Base-by-base conservation (phyloP, 1,284 basidiomycete genomes). In the Moesziomyces antarcticus region DNA sequence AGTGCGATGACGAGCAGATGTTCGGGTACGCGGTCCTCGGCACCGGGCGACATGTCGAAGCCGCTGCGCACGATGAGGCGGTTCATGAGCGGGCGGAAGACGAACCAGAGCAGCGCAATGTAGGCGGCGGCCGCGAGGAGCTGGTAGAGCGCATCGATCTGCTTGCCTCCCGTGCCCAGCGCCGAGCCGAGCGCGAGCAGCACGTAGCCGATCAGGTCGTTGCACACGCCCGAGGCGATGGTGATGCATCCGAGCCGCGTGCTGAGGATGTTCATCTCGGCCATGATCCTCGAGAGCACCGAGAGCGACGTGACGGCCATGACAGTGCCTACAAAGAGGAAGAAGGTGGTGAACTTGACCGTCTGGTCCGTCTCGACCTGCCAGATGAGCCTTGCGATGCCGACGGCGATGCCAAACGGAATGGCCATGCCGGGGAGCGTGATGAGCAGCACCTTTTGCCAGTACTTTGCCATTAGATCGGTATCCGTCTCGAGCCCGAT, bases 401-500 rank as follows among this genome's bases (percentile, higher is more conserved):
- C 77, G n/a, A 68, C 68, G 5, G 76, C 61, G 25, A 79, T 62
- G n/a, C 58, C 77, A 40, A 79, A 79, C 1, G 77, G 77, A 46
- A 79, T 64, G 8, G 76, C 63, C 69, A 79, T 73, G 41, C 76
- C 76, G 1, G 77, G 77, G 21, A 79, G 33, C 3, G 73, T 73
- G 53, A 78, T 79, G 48, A 75, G 55, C 16, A 64, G 7, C 3
- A 78, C 77, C 48, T 78, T 64, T 33, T 69, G 62, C 65, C 65
- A 78, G 35, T 77, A 66, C 46, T 57, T 59, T 11, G 69, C 73
- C 65, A 79, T 79, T 22, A 78, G 69, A 8, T 78, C 73, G 18
- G 68, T 73, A 41, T 79, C 77, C 16, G 77, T 79, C 49, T 79
- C 77, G 30, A 79, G 57, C 9, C 77, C 77, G 46, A 79, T 78